Evolutionary conservation across 441 rosid species (phyloP).

Genomic region (Euphorbia schlechtendalii): DNA sequence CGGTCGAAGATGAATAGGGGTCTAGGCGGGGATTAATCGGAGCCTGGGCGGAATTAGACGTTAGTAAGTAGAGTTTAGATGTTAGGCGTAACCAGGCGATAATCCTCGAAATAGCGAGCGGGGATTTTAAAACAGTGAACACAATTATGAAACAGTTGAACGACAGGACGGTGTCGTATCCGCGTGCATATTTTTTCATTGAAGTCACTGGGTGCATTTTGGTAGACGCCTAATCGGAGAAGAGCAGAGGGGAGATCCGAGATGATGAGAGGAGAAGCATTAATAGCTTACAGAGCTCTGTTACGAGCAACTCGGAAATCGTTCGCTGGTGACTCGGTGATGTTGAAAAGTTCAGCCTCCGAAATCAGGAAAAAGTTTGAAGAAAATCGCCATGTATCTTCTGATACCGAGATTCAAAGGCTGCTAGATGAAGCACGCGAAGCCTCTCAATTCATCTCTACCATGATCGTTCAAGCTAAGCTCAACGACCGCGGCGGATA

Average conservation of each 20-base stretch:
- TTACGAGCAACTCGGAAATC: conserved; percentile 68
- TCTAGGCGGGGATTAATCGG: too few species aligned
- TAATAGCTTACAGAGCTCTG: conserved; percentile 67
- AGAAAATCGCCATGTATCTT: conserved; percentile 60
- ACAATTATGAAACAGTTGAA: too few species aligned
- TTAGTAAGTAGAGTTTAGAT: too few species aligned
- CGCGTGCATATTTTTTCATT: too few species aligned
- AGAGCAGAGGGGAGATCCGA: not conserved
- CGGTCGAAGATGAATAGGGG: too few species aligned
- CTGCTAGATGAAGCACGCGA: conserved; percentile 80
- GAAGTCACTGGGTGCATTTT: too few species aligned
- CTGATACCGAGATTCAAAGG: conserved; percentile 50
- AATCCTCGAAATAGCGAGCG: too few species aligned
- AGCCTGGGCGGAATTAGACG: too few species aligned
- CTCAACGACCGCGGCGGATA: conserved; percentile 72
- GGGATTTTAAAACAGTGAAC: too few species aligned
- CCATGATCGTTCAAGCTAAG: conserved; percentile 84
- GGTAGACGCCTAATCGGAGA: not conserved
- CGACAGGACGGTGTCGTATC: conserved; percentile 9
- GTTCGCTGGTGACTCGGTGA: conserved; percentile 64
- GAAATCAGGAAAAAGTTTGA: conserved; percentile 81
- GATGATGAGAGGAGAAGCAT: conserved; percentile 44
- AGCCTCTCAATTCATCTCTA: conserved; percentile 65
- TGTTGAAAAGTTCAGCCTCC: conserved; percentile 60
- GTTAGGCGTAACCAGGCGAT: too few species aligned